phyloP scores from a whole-genome alignment of 2,329 filamentous ascomycete species.

The Apiospora hydei region DNA sequence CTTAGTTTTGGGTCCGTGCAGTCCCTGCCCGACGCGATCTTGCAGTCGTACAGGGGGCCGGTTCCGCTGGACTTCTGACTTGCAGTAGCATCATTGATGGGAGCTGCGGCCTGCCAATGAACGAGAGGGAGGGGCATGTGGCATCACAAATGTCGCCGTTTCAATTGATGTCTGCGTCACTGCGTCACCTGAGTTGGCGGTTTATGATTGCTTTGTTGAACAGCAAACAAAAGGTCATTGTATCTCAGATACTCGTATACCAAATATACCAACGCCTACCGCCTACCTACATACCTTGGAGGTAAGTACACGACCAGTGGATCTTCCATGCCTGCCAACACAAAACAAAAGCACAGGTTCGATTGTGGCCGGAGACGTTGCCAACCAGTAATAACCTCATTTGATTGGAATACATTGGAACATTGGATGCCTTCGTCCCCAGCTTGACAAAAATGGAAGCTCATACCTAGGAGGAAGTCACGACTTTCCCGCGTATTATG shows the following conservation, averaged over 20 bases:
- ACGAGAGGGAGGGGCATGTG: neutral
- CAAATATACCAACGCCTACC: neutral
- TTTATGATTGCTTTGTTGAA: neutral
- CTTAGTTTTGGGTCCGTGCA: conserved; percentile 19
- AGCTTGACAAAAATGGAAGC: neutral
- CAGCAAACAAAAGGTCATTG: neutral
- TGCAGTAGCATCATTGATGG: neutral
- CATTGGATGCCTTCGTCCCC: neutral
- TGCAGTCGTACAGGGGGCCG: conserved; percentile 2
- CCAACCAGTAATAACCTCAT: neutral
- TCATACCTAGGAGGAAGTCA: neutral
- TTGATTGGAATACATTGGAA: neutral
- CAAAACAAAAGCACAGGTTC: neutral
- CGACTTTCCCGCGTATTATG: neutral
- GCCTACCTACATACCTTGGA: neutral
- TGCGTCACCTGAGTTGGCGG: neutral
- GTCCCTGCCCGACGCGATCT: neutral
- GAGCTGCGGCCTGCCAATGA: neutral
- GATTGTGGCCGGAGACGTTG: neutral
- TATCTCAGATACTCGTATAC: neutral
- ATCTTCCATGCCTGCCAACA: neutral
- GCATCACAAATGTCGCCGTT: neutral
- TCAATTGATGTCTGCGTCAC: neutral
- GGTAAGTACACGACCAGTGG: neutral
- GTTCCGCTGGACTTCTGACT: neutral